Evolutionary conservation across 208 protist genomes (phyloP), one percentile per base, ranked within the genome.

Genomic region (Borovskyia barvae): DNA sequence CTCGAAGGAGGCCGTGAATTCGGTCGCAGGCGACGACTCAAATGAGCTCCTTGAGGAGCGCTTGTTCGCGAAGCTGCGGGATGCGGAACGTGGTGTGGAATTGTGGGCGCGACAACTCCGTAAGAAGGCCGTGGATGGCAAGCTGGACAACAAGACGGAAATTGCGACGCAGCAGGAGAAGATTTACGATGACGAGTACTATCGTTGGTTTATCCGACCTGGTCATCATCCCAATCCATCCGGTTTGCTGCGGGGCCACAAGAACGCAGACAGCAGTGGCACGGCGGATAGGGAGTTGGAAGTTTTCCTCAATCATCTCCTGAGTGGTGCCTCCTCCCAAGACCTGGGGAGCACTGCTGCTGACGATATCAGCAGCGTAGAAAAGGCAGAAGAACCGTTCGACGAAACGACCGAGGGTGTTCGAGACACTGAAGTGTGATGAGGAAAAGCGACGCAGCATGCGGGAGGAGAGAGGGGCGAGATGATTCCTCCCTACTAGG

Each of bases 181-280:
- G 82, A 91, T 96, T 46, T 94, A 93, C 72, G 90, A 96, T 52
- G 90, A 96, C 46, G 80, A 96, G 66, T 96, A 96, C 74, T 96
- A 96, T 70, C 90, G 87, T 56, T 96, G 90, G 90, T 96, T 96
- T 46, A 96, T 96, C 64, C 72, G 90, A 53, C 90, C 90, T 17
- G 90, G 90, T 3, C 78, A 82, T 45, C 74, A 96, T 62, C 90
- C 90, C 46, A 96, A 96, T 57, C 90, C 87, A 11, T 93, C 80
- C 17, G 89, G 89, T 17, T 72, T 95, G 28, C 70, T 80, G 14
- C 63, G 71, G 11, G 74, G 79, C 5, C 68, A 73, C 33, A 73
- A 72, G 53, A 49, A 26, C 11, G 59, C 59, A 1, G 42, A 33
- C 15, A 56, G n/a, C 52, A 49, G 52, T 9, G 41, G 24, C 37